Evolutionary conservation across 352 stramenopile species (phyloP), one percentile per base, ranked within the genome.

Genomic region (Pythium aphanidermatum): DNA sequence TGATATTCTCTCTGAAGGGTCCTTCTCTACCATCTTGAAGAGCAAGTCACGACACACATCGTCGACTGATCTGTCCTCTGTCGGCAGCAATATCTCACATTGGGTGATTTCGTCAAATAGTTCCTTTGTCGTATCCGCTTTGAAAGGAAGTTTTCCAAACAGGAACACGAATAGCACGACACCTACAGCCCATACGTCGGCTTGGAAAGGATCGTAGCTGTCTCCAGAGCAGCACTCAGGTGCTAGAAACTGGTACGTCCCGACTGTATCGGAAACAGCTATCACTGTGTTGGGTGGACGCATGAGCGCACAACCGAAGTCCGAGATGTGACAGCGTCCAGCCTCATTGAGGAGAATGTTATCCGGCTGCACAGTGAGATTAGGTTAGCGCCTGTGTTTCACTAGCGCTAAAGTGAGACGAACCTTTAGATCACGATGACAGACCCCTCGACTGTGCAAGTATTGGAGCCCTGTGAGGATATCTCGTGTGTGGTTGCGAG

Each of bases 371-470:
- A n/a, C n/a, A n/a, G n/a, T n/a, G n/a, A n/a, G n/a, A n/a, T n/a
- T n/a, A n/a, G n/a, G n/a, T n/a, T n/a, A n/a, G n/a, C n/a, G n/a
- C n/a, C n/a, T n/a, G n/a, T n/a, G n/a, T n/a, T n/a, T n/a, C n/a
- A n/a, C n/a, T n/a, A n/a, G n/a, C n/a, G n/a, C n/a, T n/a, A n/a
- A n/a, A n/a, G n/a, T n/a, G 20, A 25, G 14, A 32, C 47, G 55
- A 49, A 89, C 82, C 71, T 96, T 96, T 31, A 96, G 76, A 49
- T 96, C 86, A 16, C 86, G 81, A 55, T 96, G 86, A 34, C 85
- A 93, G 36, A 96, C 69, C 42, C 69, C 51, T 13, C 68, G 70
- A 10, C 40, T 29, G 51, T 95, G 86, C 5, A 96, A 55, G 23
- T 96, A 96, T 30, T 74, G 44, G 27, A 96, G 58, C 14, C 83